Conservation (phyloP, 1,284 basidiomycete genomes). For the Apiotrichum gracile region DNA sequence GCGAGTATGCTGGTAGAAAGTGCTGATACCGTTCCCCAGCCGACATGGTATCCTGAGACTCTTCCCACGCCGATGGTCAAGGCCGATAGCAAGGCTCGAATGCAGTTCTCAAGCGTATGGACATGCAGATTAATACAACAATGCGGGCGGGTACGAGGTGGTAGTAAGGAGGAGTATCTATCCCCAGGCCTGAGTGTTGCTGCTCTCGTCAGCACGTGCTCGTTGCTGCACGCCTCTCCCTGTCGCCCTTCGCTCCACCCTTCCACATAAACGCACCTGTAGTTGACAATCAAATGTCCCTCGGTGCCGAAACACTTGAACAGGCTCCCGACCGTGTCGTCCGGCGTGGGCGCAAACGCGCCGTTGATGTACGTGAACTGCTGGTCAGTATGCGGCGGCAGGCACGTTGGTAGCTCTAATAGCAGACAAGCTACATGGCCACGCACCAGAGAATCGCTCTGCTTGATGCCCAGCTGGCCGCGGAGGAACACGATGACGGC, state of each 20-base stretch:
- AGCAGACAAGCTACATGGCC: too few relatives aligned
- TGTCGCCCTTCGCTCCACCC: too few relatives aligned
- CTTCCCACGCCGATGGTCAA: too few relatives aligned
- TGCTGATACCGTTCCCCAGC: too few relatives aligned
- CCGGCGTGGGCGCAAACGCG: slow-evolving; percentile 90
- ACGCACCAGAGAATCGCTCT: slow-evolving; percentile 78
- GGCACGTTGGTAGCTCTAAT: too few relatives aligned
- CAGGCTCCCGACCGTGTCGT: slow-evolving; percentile 80
- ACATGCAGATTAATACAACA: slow-evolving; percentile 4
- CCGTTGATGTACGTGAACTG: slow-evolving; percentile 98
- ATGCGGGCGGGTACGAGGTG: not conserved
- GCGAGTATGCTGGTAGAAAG: too few relatives aligned
- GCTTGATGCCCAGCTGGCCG: slow-evolving; percentile 83
- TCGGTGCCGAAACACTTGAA: slow-evolving; percentile 88
- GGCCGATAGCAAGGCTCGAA: too few relatives aligned
- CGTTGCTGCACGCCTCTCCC: too few relatives aligned
- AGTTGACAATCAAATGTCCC: slow-evolving; percentile 91
- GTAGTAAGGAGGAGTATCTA: slow-evolving; percentile 7
- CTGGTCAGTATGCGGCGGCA: not conserved
- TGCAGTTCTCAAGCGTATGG: not conserved
- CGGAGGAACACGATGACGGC: slow-evolving; percentile 90
- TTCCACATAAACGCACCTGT: slow-evolving; percentile 57
- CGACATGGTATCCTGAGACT: too few relatives aligned
- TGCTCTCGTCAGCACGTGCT: slow-evolving; percentile 4
- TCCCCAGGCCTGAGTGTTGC: slow-evolving; percentile 42